Evolutionary conservation across 768 basidiomycete genomes (phyloP), one percentile per base, ranked within the genome.

Genomic region (Russula abietina): DNA sequence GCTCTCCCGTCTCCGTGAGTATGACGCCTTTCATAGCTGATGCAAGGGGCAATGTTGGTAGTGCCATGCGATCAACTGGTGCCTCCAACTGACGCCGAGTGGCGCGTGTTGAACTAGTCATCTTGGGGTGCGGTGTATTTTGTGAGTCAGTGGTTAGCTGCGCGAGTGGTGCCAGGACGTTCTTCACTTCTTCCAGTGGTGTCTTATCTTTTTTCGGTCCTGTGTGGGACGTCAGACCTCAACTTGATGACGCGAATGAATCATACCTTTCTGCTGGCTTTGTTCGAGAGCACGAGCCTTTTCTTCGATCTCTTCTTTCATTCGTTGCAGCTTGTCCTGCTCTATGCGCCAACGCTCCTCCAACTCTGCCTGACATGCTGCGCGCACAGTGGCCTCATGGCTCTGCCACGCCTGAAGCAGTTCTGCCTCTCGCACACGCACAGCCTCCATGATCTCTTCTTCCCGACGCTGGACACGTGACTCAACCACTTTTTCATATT

Each of bases 111-210:
- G 58, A 38, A 55, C 58, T 54, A 9, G 54, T 33, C 57, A 67
- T 58, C 57, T 50, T 72, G 69, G 67, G 70, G 55, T 71, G 71
- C 17, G 70, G 71, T 12, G 62, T 64, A 16, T 28, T 17, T 46
- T 74, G 72, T 2, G 73, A 67, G 59, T 70, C 66, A 12, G 64
- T 65, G 24, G 71, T 67, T 7, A 78, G 71, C 48, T 76, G 77
- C 39, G 72, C 72, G 26, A 81, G 75, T 5, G 84, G 84, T 26
- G 78, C 79, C 8, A 87, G 78, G 26, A 87, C 71, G 65, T 88
- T 89, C 74, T 86, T 87, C 28, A 91, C 84, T 71, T 91, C 89
- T 69, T 91, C 88, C 4, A 91, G 73, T 5, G 88, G 88, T 9
- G 78, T 80, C 70, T 80, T 78, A 50, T 82, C 81, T 69, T 76